Base-by-base conservation (phyloP, 805 yeast species). In the Starmera quercuum region DNA sequence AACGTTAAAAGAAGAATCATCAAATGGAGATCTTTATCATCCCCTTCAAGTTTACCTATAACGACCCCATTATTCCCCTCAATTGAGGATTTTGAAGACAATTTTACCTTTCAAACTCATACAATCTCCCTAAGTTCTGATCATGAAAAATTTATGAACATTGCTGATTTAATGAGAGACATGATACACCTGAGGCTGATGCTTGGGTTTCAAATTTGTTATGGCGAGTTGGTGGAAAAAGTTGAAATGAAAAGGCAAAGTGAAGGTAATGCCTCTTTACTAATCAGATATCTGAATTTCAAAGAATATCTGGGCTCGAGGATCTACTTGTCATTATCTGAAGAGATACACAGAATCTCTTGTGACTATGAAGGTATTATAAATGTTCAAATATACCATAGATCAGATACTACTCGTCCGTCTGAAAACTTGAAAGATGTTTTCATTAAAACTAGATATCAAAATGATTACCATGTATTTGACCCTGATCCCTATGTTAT, bases 11-110 rank as follows among this genome's bases (percentile, higher is more conserved):
- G 83, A 34, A 73, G 74, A 45, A 63, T 78, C 12, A 79, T 88
- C 32, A 88, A 88, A 51, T 92, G 99, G 99, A 73, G 85, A 34
- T 88, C 97, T 0, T 66, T 94, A 34, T 80, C 87, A 11, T 76
- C 96, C 0, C 99, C 99, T 0, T 97, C 97, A 0, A 81, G 95
- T 6, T 63, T 92, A 18, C 99, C 99, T 0, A 63, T 84, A 0
- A 77, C 86, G 2, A 77, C 94, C 0, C 74, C 82, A 2, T 67
- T 80, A 8, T 88, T 88, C 47, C 97, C 97, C 0, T 56, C 79
- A 0, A 59, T 66, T 10, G 63, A 66, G 5, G 87, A 84, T 37
- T 78, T 88, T 52, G 75, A 79, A 31, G 66, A 68, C 4, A 78
- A 83, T 40, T 90, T 78, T 55, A 75, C 83, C 2, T 79, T 85